phyloP scores from a whole-genome alignment of 495 filamentous ascomycete genomes.

The Lophiostoma macrostomum region DNA sequence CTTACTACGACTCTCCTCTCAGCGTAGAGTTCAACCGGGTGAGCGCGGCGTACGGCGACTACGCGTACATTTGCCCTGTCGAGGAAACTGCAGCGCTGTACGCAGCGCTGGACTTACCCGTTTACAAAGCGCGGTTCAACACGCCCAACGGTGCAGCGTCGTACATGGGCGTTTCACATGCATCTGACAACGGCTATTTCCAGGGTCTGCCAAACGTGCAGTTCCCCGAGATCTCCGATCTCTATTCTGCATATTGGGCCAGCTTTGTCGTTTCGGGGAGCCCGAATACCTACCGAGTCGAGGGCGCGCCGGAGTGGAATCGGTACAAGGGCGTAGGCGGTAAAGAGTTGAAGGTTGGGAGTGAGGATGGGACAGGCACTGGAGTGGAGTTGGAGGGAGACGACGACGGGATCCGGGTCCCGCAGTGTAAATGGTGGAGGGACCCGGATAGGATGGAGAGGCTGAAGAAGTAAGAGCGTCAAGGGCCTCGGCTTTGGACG shows the following conservation, averaged over 20 bases:
- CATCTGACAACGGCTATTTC: slow-evolving; percentile 15
- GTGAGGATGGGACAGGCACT: slow-evolving; percentile 1
- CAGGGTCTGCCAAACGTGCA: slow-evolving; percentile 13
- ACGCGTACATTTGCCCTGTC: slow-evolving; percentile 24
- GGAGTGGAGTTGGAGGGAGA: slow-evolving; percentile 9
- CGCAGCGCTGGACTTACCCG: not conserved
- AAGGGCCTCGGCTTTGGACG: too few species aligned
- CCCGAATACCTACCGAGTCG: slow-evolving; percentile 14
- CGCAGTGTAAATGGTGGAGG: slow-evolving; percentile 23
- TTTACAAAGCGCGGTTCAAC: slow-evolving; percentile 30
- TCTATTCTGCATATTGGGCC: slow-evolving; percentile 14
- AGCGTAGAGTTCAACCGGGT: slow-evolving; percentile 16
- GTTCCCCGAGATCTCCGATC: slow-evolving; percentile 10
- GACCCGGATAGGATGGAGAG: slow-evolving; percentile 19
- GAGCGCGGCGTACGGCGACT: slow-evolving; percentile 23
- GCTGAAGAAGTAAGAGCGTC: slow-evolving; percentile 24
- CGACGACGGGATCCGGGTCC: slow-evolving; percentile 11
- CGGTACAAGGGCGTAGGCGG: slow-evolving; percentile 8
- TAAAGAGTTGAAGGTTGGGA: slow-evolving; percentile 12
- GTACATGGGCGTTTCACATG: slow-evolving; percentile 16
- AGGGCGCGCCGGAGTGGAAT: slow-evolving; percentile 11
- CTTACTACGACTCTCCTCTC: not conserved
- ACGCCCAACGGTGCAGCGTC: slow-evolving; percentile 5
- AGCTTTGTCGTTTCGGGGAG: slow-evolving; percentile 16
- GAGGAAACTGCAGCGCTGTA: slow-evolving; percentile 15